These are phyloP conservation scores for Sophora flavescens DNA, from an alignment of 306 rosid genomes.

Conservation along the genomic window DNA sequence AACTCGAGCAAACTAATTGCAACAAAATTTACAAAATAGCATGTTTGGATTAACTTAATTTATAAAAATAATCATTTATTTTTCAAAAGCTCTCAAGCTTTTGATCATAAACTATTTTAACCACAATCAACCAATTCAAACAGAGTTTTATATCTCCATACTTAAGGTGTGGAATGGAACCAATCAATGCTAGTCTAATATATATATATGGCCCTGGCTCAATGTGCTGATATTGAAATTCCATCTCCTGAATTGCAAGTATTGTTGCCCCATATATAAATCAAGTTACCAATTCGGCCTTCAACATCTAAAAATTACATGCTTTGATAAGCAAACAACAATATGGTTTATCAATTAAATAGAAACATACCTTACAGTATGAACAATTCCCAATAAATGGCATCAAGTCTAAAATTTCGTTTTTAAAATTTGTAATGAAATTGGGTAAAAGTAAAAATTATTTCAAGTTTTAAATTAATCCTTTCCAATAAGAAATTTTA, in stretches of 20 bases:
- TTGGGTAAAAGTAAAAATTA: slow-evolving; percentile 6
- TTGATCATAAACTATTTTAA: too few species aligned
- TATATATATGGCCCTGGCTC: not conserved
- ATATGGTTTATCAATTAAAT: slow-evolving; percentile 35
- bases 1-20: too few species aligned
- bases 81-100: too few species aligned
- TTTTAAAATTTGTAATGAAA: slow-evolving; percentile 42
- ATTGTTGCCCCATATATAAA: not conserved
- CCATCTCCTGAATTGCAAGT: not conserved
- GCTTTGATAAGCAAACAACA: not conserved
- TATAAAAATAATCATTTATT: too few species aligned
- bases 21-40: too few species aligned
- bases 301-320: not conserved
- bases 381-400: slow-evolving; percentile 43
- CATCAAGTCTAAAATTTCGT: slow-evolving; percentile 28
- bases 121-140: too few species aligned
- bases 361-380: slow-evolving; percentile 24
- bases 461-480: slow-evolving; percentile 43
- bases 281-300: not conserved
- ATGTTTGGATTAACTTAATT: too few species aligned
- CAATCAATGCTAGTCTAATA: not conserved
- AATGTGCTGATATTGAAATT: not conserved
- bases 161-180: too few species aligned
- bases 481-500: slow-evolving; percentile 31
- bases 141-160: too few species aligned